Percentiles rank a stretch among this genome's conserved stretches.
phyloP scores from a whole-genome alignment of 129 eudicot species.

The Arctium minus region DNA sequence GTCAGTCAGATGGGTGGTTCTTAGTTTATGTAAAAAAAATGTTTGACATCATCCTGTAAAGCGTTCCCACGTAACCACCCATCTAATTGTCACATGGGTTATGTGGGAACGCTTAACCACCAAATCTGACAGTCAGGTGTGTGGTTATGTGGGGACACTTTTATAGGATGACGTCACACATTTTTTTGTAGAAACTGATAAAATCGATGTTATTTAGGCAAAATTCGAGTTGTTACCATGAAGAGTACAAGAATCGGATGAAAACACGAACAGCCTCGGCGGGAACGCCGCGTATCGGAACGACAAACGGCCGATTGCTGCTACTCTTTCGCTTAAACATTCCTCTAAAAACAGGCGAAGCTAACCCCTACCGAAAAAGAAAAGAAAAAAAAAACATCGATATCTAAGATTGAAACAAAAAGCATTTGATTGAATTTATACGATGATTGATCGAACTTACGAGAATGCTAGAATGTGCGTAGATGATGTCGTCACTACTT shows the following conservation, averaged over 20 bases:
- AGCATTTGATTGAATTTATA: too few species aligned
- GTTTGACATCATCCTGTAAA: too few species aligned
- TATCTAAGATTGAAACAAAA: neutral
- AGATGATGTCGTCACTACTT: constrained; percentile 43
- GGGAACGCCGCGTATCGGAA: constrained; percentile 72
- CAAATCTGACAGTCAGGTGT: too few species aligned
- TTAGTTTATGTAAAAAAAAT: too few species aligned
- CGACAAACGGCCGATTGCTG: constrained; percentile 26
- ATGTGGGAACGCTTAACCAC: too few species aligned
- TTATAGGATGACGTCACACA: neutral
- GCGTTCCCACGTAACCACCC: too few species aligned
- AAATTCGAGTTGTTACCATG: constrained; percentile 48
- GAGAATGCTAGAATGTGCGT: constrained; percentile 69
- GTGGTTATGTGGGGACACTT: too few species aligned
- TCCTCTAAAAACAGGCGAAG: constrained; percentile 72
- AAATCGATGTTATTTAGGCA: neutral
- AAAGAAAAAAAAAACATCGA: neutral
- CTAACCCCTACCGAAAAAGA: constrained; percentile 49
- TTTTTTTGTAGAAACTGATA: neutral
- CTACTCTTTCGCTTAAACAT: constrained; percentile 53
- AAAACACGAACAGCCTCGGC: constrained; percentile 80
- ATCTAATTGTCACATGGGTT: too few species aligned
- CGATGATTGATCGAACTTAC: constrained; percentile 36
- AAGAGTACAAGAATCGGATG: constrained; percentile 82
- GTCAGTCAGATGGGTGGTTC: too few species aligned